These are phyloP conservation scores for Physcomitrium patens DNA, from an alignment of 225 moss, liverwort and hornwort genomes.

Conservation along the genomic window DNA sequence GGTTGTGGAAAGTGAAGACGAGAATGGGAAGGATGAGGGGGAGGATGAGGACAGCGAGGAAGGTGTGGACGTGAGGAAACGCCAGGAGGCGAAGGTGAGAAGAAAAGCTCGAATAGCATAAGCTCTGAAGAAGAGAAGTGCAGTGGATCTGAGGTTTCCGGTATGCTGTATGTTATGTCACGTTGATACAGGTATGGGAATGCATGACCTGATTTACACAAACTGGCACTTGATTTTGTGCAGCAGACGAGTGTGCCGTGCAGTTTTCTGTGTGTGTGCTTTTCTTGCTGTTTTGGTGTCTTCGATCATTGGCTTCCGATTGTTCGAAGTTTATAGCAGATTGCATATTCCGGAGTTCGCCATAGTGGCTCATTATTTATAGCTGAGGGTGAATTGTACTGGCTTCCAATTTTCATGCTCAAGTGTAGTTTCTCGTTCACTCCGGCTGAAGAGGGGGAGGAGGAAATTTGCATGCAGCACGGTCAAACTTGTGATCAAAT, in stretches of 20 bases:
- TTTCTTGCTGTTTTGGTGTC: constrained; percentile 16
- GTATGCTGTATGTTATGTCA: constrained; percentile 99
- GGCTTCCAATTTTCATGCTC: too few species aligned
- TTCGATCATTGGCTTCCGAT: constrained; percentile 11
- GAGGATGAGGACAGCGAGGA: constrained; percentile 78
- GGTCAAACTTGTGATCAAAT: constrained; percentile 19
- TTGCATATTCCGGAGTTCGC: too few species aligned
- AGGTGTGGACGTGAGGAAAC: constrained; percentile 67
- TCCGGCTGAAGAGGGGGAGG: background rate
- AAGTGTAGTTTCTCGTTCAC: background rate
- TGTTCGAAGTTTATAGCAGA: background rate
- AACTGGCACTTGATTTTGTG: background rate
- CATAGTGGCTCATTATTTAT: too few species aligned
- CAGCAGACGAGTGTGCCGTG: constrained; percentile 10
- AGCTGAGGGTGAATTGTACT: too few species aligned
- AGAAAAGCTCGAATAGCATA: constrained; percentile 89
- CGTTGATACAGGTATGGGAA: constrained; percentile 80
- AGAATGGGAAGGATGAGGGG: constrained; percentile 7
- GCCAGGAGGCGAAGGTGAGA: constrained; percentile 76
- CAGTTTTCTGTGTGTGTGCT: background rate
- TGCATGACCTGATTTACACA: background rate
- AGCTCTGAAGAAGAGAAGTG: constrained; percentile 88
- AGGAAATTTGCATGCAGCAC: background rate
- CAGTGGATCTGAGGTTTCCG: constrained; percentile 93
- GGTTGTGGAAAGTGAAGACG: constrained; percentile 64